These are phyloP conservation scores for Aspergillus sp. DNA, from an alignment of 2,329 filamentous ascomycete genomes.

Conservation along the genomic window DNA sequence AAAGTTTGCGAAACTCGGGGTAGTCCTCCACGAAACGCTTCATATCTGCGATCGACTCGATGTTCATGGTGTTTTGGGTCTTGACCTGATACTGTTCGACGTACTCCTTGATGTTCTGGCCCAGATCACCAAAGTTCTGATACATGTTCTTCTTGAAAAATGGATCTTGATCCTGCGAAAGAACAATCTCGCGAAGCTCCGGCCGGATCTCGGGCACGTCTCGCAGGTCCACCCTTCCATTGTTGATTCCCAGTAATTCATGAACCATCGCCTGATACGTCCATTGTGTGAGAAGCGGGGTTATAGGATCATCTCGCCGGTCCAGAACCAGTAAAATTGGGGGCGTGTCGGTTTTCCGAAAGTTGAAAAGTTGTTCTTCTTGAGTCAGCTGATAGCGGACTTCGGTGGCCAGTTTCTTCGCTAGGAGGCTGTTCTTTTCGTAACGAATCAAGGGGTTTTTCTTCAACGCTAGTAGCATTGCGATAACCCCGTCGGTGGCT, in stretches of 20 bases:
- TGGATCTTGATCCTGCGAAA: conserved; percentile 95
- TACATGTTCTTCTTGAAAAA: conserved; percentile 99
- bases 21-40: conserved; percentile 99
- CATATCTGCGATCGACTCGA: conserved; percentile 98
- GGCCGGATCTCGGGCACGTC: conserved; percentile 79
- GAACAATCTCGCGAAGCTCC: conserved; percentile 88
- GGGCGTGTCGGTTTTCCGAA: conserved; percentile 89
- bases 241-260: conserved; percentile 87
- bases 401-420: conserved; percentile 91
- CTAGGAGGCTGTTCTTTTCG: conserved; percentile 82
- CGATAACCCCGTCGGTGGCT: conserved; percentile 82
- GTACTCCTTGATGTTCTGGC: conserved; percentile 97
- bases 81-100: conserved; percentile 98
- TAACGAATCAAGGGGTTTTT: conserved; percentile 96
- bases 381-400: conserved; percentile 90
- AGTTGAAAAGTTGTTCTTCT: conserved; percentile 95
- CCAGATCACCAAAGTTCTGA: conserved; percentile 92
- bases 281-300: conserved; percentile 93
- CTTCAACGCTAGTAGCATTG: conserved; percentile 82
- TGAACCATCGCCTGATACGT: conserved; percentile 99
- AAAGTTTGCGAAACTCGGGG: conserved; percentile 94
- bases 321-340: conserved; percentile 90
- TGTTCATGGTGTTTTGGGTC: conserved; percentile 93
- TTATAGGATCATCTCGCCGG: conserved; percentile 89
- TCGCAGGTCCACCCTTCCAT: conserved; percentile 87